Evolutionary conservation across 129 eudicot species (phyloP).

Genomic region (Tagetes erecta): DNA sequence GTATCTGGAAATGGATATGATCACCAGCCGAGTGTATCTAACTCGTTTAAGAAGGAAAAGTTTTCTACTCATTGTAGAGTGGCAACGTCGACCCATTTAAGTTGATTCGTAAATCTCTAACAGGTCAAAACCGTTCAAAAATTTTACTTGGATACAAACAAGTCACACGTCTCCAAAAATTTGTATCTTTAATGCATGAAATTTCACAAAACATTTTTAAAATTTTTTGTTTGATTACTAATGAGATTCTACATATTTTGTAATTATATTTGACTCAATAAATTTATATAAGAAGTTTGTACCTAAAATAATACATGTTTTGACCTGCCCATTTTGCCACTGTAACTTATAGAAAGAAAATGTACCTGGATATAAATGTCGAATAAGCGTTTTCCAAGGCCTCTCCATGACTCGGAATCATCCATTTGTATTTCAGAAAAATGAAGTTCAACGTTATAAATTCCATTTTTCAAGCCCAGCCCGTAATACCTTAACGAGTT

Average conservation of each 20-base stretch:
- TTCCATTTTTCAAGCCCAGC: conserved; percentile 58
- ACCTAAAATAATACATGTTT: background rate
- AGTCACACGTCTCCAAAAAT: background rate
- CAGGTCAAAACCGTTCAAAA: background rate
- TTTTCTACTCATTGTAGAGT: background rate
- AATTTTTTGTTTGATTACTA: background rate
- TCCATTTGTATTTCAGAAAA: conserved; percentile 79
- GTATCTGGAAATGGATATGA: conserved; percentile 2
- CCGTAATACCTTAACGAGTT: conserved; percentile 71
- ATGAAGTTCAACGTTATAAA: conserved; percentile 59
- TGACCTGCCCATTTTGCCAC: background rate
- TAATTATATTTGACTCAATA: background rate
- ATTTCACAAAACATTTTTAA: background rate
- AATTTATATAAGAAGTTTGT: background rate
- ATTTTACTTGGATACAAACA: background rate
- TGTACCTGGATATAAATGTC: conserved; percentile 72
- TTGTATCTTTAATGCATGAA: background rate
- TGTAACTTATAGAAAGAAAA: background rate
- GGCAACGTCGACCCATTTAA: background rate
- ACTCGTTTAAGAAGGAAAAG: background rate
- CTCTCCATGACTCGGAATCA: conserved; percentile 62
- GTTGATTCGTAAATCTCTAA: background rate
- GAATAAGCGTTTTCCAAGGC: conserved; percentile 70
- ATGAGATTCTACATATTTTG: background rate
- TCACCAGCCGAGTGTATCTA: background rate